Conservation (phyloP, 2,329 filamentous ascomycete genomes). For the Paecilomyces sp. region DNA sequence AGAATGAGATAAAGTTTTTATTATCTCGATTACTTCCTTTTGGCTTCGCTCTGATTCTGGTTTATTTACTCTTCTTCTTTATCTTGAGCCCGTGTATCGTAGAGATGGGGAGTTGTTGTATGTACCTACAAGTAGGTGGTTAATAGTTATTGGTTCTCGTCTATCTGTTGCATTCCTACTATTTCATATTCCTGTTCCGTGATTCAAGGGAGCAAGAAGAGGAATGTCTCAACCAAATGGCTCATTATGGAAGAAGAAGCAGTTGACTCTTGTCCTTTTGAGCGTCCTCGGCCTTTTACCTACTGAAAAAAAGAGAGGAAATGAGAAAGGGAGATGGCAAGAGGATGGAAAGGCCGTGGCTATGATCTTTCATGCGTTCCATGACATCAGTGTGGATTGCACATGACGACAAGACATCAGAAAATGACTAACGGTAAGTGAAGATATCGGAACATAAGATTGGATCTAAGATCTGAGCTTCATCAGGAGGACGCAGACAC, state of each 20-base stretch:
- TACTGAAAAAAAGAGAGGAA: neutral
- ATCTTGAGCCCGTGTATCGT: neutral
- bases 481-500: neutral
- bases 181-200: conserved; percentile 4
- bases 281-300: no score
- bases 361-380: neutral
- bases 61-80: neutral
- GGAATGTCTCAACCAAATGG: neutral
- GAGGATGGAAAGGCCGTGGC: neutral
- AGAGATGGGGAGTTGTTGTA: neutral
- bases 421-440: neutral
- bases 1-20: neutral
- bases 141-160: neutral
- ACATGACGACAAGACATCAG: neutral
- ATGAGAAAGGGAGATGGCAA: neutral
- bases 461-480: neutral
- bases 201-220: neutral
- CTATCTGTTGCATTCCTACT: neutral
- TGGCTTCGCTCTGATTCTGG: neutral
- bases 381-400: neutral
- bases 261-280: no score
- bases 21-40: neutral
- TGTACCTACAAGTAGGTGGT: neutral
- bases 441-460: neutral
- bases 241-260: neutral